Conservation (phyloP, 73 alveolate genomes). For the Tetrahymena elliotti region DNA sequence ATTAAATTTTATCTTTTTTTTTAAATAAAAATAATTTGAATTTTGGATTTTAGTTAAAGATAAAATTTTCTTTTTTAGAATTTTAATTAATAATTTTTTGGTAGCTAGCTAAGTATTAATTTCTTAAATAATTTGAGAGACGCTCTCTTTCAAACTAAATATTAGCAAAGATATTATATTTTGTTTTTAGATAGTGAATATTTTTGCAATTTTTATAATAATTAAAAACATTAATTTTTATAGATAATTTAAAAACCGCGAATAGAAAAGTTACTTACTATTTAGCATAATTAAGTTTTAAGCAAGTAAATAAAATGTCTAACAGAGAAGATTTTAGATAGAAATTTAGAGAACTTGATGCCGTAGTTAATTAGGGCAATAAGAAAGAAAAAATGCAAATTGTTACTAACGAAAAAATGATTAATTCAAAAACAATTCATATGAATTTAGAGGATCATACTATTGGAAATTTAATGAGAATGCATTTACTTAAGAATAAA, state of each 20-base stretch:
- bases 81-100: too few relatives aligned
- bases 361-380: neutral
- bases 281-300: neutral
- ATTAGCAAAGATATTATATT: neutral
- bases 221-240: neutral
- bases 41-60: too few relatives aligned
- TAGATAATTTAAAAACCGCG: neutral
- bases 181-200: neutral
- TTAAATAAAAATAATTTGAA: too few relatives aligned
- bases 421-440: constrained; percentile 58
- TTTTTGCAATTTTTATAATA: neutral
- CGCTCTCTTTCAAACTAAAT: neutral
- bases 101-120: neutral
- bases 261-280: neutral
- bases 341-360: neutral
- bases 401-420: neutral
- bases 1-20: too few relatives aligned
- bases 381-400: neutral
- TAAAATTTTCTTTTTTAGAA: too few relatives aligned
- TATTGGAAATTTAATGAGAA: constrained; percentile 81
- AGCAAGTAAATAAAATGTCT: neutral
- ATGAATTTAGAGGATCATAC: constrained; percentile 86
- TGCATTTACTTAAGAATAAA: constrained; percentile 76
- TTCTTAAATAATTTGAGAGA: neutral
- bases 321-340: neutral